Conservation (phyloP, 148 eudicot genomes). For the Agrostemma githago region DNA sequence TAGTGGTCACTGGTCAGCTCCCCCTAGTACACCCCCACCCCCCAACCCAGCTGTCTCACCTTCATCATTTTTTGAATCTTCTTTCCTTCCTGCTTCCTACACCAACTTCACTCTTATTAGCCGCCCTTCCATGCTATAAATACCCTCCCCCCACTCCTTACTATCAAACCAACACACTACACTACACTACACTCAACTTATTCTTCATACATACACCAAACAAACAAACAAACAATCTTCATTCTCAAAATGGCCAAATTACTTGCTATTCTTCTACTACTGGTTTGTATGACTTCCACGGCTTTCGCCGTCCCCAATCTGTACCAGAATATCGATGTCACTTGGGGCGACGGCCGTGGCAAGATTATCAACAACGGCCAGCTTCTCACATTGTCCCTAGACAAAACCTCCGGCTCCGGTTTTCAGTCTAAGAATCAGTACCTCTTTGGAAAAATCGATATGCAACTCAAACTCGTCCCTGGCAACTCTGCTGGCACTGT, state of each 20-base stretch:
- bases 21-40: neutral
- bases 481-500: slow-evolving; percentile 31
- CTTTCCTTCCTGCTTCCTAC: slow-evolving; percentile 8
- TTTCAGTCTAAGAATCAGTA: slow-evolving; percentile 30
- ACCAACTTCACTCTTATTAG: neutral
- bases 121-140: slow-evolving; percentile 5
- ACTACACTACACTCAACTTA: too few relatives aligned
- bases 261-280: neutral
- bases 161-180: neutral
- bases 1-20: neutral
- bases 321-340: slow-evolving; percentile 18
- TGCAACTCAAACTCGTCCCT: slow-evolving; percentile 30
- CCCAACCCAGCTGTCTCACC: slow-evolving; percentile 22
- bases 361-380: slow-evolving; percentile 24
- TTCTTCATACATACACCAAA: neutral
- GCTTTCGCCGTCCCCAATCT: slow-evolving; percentile 26
- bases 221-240: neutral
- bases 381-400: slow-evolving; percentile 24
- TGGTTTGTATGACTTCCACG: slow-evolving; percentile 15
- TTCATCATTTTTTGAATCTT: slow-evolving; percentile 11
- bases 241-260: neutral
- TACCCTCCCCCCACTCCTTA: neutral
- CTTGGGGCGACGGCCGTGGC: slow-evolving; percentile 32
- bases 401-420: slow-evolving; percentile 30
- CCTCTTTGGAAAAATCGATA: slow-evolving; percentile 29